phyloP scores from a whole-genome alignment of 768 basidiomycete genomes.

The Leccinum variicolor region DNA sequence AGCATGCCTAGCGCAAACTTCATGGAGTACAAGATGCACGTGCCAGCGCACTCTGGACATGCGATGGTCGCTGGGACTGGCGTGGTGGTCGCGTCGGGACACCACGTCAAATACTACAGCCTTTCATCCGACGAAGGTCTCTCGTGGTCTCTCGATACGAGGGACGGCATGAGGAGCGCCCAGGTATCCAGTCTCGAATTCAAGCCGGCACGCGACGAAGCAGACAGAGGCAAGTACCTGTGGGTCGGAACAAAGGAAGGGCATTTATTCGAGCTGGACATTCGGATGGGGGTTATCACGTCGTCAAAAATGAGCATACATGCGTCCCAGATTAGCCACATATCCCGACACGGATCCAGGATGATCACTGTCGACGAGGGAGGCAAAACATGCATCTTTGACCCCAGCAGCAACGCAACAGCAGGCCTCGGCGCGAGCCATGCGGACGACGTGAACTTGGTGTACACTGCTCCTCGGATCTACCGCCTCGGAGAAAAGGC shows the following conservation, averaged over 20 bases:
- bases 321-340: slow-evolving; percentile 59
- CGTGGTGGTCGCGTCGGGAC: slow-evolving; percentile 54
- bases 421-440: slow-evolving; percentile 19
- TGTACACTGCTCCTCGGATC: slow-evolving; percentile 50
- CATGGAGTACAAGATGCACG: slow-evolving; percentile 49
- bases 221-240: slow-evolving; percentile 56
- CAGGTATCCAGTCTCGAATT: slow-evolving; percentile 80
- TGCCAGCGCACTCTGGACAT: slow-evolving; percentile 51
- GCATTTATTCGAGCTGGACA: slow-evolving; percentile 78
- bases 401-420: slow-evolving; percentile 35
- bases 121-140: slow-evolving; percentile 46
- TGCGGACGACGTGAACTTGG: slow-evolving; percentile 43
- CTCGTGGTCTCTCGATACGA: slow-evolving; percentile 53
- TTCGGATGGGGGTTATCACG: slow-evolving; percentile 53
- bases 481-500: slow-evolving; percentile 77
- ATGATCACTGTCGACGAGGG: slow-evolving; percentile 85
- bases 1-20: slow-evolving; percentile 29
- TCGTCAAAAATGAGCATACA: slow-evolving; percentile 64
- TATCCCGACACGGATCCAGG: slow-evolving; percentile 64
- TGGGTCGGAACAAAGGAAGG: slow-evolving; percentile 95
- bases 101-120: slow-evolving; percentile 64
- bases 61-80: slow-evolving; percentile 55
- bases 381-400: slow-evolving; percentile 80
- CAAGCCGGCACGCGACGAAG: slow-evolving; percentile 44
- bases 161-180: slow-evolving; percentile 61